Evolutionary conservation across 768 basidiomycete genomes (phyloP), one percentile per base, ranked within the genome.

Genomic region (Leccinum rimulosum): DNA sequence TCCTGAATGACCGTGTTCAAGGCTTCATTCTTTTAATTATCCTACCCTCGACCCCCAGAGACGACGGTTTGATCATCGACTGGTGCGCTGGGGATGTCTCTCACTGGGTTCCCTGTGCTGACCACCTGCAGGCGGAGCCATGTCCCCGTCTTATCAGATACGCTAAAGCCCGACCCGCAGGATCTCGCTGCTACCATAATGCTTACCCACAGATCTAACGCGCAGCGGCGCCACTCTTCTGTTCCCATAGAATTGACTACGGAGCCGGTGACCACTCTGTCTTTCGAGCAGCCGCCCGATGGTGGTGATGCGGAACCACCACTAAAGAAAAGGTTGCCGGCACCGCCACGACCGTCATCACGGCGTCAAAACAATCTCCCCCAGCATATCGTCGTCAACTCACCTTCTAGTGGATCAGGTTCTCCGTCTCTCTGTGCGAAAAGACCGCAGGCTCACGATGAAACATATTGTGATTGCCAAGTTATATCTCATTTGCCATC

Each of bases 61-160:
- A 70, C 19, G 73, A 73, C n/a, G 72, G 70, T 22, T 53, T 73
- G 52, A 55, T 64, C 28, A 60, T 73, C 28, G 73, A 73, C 54
- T 73, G 72, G 72, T 74, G 40, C 38, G 58, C n/a, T 27, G 35
- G 8, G 30, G 2, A 28, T 31, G 3, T 36, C 15, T 51, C 48
- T 40, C 14, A 5, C n/a, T n/a, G n/a, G 17, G 0, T 4, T n/a
- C 17, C 17, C 5, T 31, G 35, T 57, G 28, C 43, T 61, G 56
- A 66, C 27, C 17, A 22, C 30, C 31, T 11, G 15, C 55, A 75
- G 74, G 72, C 69, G 25, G 50, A 74, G 72, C 38, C 30, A 60
- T 6, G 62, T 71, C 12, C 66, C 74, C 4, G 70, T 75, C 50
- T 68, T 70, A 70, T 68, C 72, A 52, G 71, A 73, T 57, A 70